Percentiles rank a stretch among this genome's conserved stretches.
Evolutionary conservation across 768 basidiomycete species (phyloP).

Genomic region (Boletus reticulatus): DNA sequence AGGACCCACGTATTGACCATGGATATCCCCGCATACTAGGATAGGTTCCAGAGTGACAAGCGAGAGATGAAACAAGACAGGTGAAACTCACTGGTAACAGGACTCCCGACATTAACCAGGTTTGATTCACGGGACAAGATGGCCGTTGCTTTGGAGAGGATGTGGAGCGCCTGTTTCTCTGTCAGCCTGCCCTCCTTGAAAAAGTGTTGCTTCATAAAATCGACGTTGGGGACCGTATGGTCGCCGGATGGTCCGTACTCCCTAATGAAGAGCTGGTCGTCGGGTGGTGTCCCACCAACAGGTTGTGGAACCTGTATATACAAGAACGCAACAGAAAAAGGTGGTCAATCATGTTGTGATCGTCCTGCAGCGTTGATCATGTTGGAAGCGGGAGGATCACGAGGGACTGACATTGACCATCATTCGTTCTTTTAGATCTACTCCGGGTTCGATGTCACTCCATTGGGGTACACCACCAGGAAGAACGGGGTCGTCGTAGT

Average conservation of each 20-base stretch:
- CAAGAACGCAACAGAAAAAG: constrained; percentile 13
- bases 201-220: constrained; percentile 86
- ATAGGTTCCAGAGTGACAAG: constrained; percentile 2
- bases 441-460: constrained; percentile 14
- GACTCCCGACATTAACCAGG: constrained; percentile 81
- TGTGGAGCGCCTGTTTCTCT: constrained; percentile 82
- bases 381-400: constrained; percentile 6
- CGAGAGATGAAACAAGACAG: not conserved
- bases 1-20: constrained; percentile 86
- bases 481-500: constrained; percentile 27
- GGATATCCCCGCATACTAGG: constrained; percentile 93
- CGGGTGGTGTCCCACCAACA: constrained; percentile 58
- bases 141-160: constrained; percentile 65
- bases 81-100: constrained; percentile 75
- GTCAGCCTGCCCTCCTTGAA: constrained; percentile 81
- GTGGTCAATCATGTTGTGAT: constrained; percentile 28
- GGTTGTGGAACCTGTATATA: constrained; percentile 65
- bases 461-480: constrained; percentile 27
- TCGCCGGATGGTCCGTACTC: constrained; percentile 41
- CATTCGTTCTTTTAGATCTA: constrained; percentile 29
- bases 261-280: constrained; percentile 66
- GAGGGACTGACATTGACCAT: constrained; percentile 33
- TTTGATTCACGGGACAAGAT: constrained; percentile 78
- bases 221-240: constrained; percentile 64
- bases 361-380: constrained; percentile 14